phyloP scores from a whole-genome alignment of 148 eudicot species.

The Spergularia marina region DNA sequence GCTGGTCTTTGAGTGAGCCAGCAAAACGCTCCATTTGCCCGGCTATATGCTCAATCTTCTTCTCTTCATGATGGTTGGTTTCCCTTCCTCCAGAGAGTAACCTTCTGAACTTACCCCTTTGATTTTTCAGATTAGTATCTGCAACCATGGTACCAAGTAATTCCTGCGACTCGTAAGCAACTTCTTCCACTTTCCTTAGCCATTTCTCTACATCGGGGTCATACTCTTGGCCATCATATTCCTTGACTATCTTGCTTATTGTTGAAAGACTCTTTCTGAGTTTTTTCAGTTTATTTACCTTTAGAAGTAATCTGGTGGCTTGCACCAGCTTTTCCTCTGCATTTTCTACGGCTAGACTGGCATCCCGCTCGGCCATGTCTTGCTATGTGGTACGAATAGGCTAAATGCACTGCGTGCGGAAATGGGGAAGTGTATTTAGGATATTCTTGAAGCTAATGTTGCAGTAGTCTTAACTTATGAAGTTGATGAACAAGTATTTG shows the following conservation, averaged over 20 bases:
- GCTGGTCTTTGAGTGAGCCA: background rate
- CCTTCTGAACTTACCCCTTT: conserved; percentile 20
- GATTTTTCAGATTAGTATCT: conserved; percentile 8
- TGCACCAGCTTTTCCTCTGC: conserved; percentile 23
- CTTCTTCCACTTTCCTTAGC: conserved; percentile 11
- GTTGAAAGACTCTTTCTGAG: conserved; percentile 8
- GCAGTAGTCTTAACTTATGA: background rate
- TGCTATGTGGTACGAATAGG: background rate
- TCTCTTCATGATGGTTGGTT: background rate
- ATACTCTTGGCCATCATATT: conserved; percentile 4
- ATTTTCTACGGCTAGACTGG: conserved; percentile 27
- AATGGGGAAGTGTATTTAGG: background rate
- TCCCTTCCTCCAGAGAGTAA: background rate
- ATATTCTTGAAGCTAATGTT: background rate
- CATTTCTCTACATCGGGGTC: conserved; percentile 14
- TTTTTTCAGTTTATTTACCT: conserved; percentile 13
- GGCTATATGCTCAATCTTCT: conserved; percentile 14
- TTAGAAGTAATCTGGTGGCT: conserved; percentile 10
- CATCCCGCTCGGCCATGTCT: conserved; percentile 29
- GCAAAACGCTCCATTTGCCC: background rate
- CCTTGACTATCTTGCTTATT: conserved; percentile 10
- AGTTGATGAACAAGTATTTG: background rate
- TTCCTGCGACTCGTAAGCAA: conserved; percentile 28
- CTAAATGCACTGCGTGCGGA: background rate
- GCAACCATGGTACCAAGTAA: conserved; percentile 15